Base-by-base conservation (phyloP, 108 stramenopile species). In the Phaeodactylum tricornutum region DNA sequence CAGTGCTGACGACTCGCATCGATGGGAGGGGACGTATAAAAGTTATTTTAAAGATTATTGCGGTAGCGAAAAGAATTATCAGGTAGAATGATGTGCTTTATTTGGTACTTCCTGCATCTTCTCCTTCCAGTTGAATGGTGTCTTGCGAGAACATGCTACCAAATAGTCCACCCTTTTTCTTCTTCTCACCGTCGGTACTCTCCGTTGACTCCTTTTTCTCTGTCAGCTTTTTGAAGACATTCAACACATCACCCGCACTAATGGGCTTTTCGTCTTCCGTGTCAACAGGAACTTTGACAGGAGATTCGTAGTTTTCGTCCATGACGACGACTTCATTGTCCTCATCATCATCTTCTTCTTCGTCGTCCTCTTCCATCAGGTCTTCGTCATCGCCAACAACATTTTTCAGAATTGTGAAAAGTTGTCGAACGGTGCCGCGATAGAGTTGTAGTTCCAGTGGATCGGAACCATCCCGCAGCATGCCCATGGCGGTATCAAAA, bases 251-350 rank as follows among this genome's bases (percentile, higher is more conserved):
- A 28, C 29, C n/a, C n/a, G n/a, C n/a, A n/a, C n/a, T n/a, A n/a
- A n/a, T n/a, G n/a, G n/a, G n/a, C n/a, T n/a, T 12, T n/a, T 17
- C 29, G 19, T 58, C 57, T 33, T 47, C 65, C 1, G 43, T 38
- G 0, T 38, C 39, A 21, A 66, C 26, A 21, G 57, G 57, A 0
- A 66, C 34, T 30, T 22, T 32, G n/a, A 59, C 57, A 1, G 65
- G 57, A 22, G 63, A 50, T 37, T 59, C 65, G 52, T 66, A 66
- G 46, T 66, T 66, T 48, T 66, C 65, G 23, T 66, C 65, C 57
- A 66, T 66, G 23, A 66, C 45, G 16, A 59, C 52, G 8, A n/a
- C 34, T 38, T 66, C 57, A 4, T 58, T 48, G 3, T 41, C 64
- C 34, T 57, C 62, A 19, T 64, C 62, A 15, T 57, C 55, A 38